A percentile compares a stretch with the other conserved stretches of the same genome.
Conservation (phyloP, 306 rosid genomes). For the Glycine soja region DNA sequence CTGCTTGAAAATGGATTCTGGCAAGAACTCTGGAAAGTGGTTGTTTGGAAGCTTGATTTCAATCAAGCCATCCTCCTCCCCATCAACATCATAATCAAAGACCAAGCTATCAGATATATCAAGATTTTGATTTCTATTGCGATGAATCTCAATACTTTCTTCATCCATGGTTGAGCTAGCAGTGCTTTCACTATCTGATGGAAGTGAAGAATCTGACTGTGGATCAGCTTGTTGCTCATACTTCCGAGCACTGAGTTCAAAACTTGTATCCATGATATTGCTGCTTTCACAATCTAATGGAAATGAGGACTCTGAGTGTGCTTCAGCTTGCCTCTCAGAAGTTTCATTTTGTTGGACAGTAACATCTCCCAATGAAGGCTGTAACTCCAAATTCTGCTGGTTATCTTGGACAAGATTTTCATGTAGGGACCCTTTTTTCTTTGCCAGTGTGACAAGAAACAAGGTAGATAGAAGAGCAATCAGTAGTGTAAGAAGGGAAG, state of each 20-base stretch:
- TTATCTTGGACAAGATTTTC: slow-evolving; percentile 34
- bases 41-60: slow-evolving; percentile 61
- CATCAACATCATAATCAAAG: slow-evolving; percentile 49
- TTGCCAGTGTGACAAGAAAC: slow-evolving; percentile 49
- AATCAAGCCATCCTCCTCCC: slow-evolving; percentile 58
- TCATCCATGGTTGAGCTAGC: slow-evolving; percentile 44
- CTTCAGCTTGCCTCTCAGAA: slow-evolving; percentile 34
- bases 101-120: slow-evolving; percentile 44
- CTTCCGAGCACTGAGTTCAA: slow-evolving; percentile 34
- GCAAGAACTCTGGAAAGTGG: slow-evolving; percentile 18
- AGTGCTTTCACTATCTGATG: slow-evolving; percentile 57
- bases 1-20: slow-evolving; percentile 46
- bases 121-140: slow-evolving; percentile 24
- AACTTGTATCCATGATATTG: slow-evolving; percentile 37
- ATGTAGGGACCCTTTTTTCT: slow-evolving; percentile 45
- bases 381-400: slow-evolving; percentile 22
- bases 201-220: slow-evolving; percentile 50
- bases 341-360: slow-evolving; percentile 39
- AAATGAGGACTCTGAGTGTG: slow-evolving; percentile 30
- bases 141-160: slow-evolving; percentile 41
- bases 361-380: slow-evolving; percentile 6
- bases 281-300: slow-evolving; percentile 57
- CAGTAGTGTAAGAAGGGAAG: slow-evolving; percentile 51
- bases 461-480: slow-evolving; percentile 53
- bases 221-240: slow-evolving; percentile 34